phyloP scores from a whole-genome alignment of 2,329 filamentous ascomycete genomes.

The Bimuria novae-zelandiae region DNA sequence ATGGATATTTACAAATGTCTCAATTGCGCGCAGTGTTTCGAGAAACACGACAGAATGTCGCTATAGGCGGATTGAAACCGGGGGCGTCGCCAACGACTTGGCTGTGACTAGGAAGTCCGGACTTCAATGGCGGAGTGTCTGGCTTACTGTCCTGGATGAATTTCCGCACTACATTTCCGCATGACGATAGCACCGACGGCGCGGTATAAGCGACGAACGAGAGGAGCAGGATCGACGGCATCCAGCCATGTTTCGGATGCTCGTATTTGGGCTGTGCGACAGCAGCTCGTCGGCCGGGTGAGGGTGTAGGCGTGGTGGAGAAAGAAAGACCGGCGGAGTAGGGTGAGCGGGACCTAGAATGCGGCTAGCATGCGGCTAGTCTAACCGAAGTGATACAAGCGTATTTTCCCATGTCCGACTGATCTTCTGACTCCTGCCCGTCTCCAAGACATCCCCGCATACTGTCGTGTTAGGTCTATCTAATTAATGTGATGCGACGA shows the following conservation, averaged over 20 bases:
- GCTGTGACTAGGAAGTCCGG: not conserved
- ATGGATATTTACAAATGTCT: not conserved
- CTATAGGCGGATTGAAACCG: not conserved
- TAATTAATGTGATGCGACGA: not conserved
- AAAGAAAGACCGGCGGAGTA: conserved; percentile 4
- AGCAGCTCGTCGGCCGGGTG: not conserved
- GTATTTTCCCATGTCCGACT: conserved; percentile 1
- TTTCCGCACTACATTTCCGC: conserved; percentile 3
- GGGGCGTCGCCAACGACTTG: not conserved
- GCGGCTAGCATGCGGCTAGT: not conserved
- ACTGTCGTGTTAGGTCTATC: not conserved
- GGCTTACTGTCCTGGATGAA: conserved; percentile 8
- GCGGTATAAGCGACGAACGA: conserved; percentile 2
- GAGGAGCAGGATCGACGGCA: not conserved
- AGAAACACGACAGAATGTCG: not conserved
- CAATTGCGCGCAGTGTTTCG: not conserved
- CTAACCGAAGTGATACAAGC: conserved; percentile 7
- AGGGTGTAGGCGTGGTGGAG: not conserved
- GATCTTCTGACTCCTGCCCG: not conserved
- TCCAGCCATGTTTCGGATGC: conserved; percentile 2
- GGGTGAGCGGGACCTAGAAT: not conserved
- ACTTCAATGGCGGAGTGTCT: conserved; percentile 4
- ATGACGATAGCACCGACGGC: conserved; percentile 3
- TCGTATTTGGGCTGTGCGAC: not conserved
- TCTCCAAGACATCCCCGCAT: not conserved